These are phyloP conservation scores for Cercospora brassicicola DNA, from an alignment of 2,329 filamentous ascomycete genomes.

Conservation along the genomic window DNA sequence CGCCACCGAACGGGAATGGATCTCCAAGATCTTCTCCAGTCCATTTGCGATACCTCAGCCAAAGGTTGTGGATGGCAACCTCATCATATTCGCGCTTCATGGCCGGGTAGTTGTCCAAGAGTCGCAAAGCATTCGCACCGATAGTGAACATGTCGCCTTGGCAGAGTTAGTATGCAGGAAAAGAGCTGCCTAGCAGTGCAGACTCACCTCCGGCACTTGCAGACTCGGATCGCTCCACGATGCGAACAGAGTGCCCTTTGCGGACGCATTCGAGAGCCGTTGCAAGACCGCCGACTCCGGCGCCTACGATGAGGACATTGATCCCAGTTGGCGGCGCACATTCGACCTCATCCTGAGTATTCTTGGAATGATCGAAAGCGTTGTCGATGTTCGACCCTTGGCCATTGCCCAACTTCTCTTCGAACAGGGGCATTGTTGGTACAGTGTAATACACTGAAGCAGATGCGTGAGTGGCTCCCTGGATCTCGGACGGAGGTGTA, in stretches of 20 bases:
- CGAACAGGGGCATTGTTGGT: not conserved
- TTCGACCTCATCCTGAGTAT: slow-evolving; percentile 16
- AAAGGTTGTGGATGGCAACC: slow-evolving; percentile 25
- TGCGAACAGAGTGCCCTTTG: slow-evolving; percentile 29
- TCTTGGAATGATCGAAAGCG: not conserved
- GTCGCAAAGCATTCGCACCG: slow-evolving; percentile 38
- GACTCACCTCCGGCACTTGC: slow-evolving; percentile 18
- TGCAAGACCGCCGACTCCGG: slow-evolving; percentile 27
- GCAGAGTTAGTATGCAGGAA: not conserved
- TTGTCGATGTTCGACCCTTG: not conserved
- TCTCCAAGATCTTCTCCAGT: slow-evolving; percentile 26
- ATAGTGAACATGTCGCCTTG: slow-evolving; percentile 42
- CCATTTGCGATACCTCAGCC: slow-evolving; percentile 25
- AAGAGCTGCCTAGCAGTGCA: not conserved
- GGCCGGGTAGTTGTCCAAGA: slow-evolving; percentile 24
- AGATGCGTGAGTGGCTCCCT: not conserved
- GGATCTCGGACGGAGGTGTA: not conserved
- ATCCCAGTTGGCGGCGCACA: slow-evolving; percentile 23
- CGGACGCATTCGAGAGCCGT: slow-evolving; percentile 31
- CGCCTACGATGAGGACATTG: slow-evolving; percentile 27
- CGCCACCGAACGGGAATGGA: slow-evolving; percentile 16
- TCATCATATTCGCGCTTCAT: slow-evolving; percentile 27
- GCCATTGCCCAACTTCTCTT: not conserved
- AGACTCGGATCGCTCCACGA: slow-evolving; percentile 23
- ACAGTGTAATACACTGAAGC: not conserved